Conservation (phyloP, 1,139 yeast genomes). For the Geotrichum aggregatum region DNA sequence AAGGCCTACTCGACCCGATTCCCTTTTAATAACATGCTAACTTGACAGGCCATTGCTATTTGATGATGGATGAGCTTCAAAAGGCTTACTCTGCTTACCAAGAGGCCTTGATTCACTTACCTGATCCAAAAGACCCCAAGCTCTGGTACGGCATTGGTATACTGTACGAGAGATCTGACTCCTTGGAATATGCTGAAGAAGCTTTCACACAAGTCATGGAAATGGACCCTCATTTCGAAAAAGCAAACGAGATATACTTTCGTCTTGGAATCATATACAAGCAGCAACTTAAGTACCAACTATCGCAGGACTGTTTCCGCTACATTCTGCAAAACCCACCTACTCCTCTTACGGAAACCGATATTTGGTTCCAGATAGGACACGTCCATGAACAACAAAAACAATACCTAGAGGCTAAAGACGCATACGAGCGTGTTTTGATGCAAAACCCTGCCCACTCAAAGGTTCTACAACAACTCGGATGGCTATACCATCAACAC, state of each 20-base stretch:
- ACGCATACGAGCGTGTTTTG: conserved; percentile 89
- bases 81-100: conserved; percentile 95
- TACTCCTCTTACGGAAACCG: conserved; percentile 91
- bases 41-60: conserved; percentile 75
- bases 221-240: conserved; percentile 92
- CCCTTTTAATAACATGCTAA: neutral
- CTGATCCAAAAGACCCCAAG: conserved; percentile 92
- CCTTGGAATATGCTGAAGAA: conserved; percentile 94
- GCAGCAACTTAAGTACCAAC: conserved; percentile 82
- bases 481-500: conserved; percentile 90
- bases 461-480: conserved; percentile 90
- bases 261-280: conserved; percentile 93
- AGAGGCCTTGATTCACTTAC: conserved; percentile 85
- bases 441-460: conserved; percentile 91
- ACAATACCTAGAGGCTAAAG: conserved; percentile 87
- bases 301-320: conserved; percentile 89
- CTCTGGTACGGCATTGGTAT: conserved; percentile 99
- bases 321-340: conserved; percentile 90
- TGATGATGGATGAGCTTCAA: conserved; percentile 93
- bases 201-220: conserved; percentile 96
- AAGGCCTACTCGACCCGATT: neutral
- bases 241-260: conserved; percentile 93
- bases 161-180: conserved; percentile 90
- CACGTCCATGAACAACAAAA: conserved; percentile 91
- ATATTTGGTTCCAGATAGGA: conserved; percentile 98